Evolutionary conservation across 495 filamentous ascomycete genomes (phyloP).

Genomic region (Penicillium bovifimosum): DNA sequence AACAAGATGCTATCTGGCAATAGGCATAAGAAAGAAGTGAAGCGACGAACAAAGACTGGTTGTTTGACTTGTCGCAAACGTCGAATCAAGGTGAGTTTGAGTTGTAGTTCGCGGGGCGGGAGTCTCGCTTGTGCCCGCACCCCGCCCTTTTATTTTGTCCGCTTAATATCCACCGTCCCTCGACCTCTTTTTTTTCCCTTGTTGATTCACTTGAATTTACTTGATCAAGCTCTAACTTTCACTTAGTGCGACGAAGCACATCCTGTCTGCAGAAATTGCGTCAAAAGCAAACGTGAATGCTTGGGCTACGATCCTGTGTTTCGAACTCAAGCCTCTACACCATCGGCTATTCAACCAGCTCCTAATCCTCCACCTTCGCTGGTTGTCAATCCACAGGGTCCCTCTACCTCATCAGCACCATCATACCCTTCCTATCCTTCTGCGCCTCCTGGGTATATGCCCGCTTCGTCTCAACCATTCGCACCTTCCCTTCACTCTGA

Average conservation of each 20-base stretch:
- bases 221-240: conserved; percentile 5
- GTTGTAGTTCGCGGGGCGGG: conserved; percentile 34
- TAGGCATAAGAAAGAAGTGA: conserved; percentile 97
- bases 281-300: conserved; percentile 97
- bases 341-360: conserved; percentile 73
- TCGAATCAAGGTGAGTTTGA: conserved; percentile 83
- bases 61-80: conserved; percentile 96
- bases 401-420: conserved; percentile 25
- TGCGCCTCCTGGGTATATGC: conserved; percentile 54
- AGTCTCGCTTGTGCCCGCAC: conserved; percentile 46
- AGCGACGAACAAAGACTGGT: conserved; percentile 94
- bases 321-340: conserved; percentile 70
- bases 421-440: conserved; percentile 43
- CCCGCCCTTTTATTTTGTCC: conserved; percentile 36
- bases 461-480: conserved; percentile 58
- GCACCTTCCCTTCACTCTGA: conserved; percentile 42
- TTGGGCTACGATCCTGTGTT: conserved; percentile 98
- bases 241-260: conserved; percentile 94
- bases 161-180: conserved; percentile 16
- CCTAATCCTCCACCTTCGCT: conserved; percentile 48
- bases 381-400: conserved; percentile 43
- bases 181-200: conserved; percentile 14
- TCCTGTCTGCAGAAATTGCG: conserved; percentile 92
- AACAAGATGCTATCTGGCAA: conserved; percentile 70
- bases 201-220: conserved; percentile 13